A percentile compares a stretch with the other conserved stretches of the same genome.
Evolutionary conservation across 495 filamentous ascomycete genomes (phyloP).

Genomic region (Podospora australis): DNA sequence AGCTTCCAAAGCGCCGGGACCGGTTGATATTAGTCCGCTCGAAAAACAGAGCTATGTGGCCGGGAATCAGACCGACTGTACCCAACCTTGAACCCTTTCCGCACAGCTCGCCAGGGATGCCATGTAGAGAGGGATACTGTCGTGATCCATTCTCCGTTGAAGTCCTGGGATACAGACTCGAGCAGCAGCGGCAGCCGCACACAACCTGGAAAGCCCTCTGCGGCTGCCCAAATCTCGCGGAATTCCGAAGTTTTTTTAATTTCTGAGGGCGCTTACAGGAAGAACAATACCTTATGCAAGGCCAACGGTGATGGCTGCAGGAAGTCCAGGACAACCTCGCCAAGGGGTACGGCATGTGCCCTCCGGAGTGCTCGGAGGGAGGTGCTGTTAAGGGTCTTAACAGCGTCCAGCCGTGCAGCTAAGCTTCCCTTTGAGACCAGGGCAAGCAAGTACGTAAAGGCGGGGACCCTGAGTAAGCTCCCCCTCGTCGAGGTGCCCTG

Average conservation of each 20-base stretch:
- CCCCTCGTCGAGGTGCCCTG: conserved; percentile 23
- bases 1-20: conserved; percentile 5
- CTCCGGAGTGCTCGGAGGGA: conserved; percentile 14
- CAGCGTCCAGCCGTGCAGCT: conserved; percentile 4
- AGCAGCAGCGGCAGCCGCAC: neutral
- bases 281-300: no score
- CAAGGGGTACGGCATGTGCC: neutral
- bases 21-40: neutral
- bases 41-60: neutral
- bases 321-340: conserved; percentile 1
- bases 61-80: conserved; percentile 2
- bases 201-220: neutral
- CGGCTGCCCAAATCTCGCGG: neutral
- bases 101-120: conserved; percentile 1
- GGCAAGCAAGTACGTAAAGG: conserved; percentile 19
- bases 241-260: no score
- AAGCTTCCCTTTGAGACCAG: conserved; percentile 12
- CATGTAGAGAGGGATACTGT: neutral
- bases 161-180: no score
- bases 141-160: no score
- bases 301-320: neutral
- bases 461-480: conserved; percentile 35
- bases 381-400: conserved; percentile 4
- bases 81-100: neutral
- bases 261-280: no score